These are phyloP conservation scores for Colletotrichum tropicicola DNA, from an alignment of 2,329 filamentous ascomycete species.

Conservation along the genomic window DNA sequence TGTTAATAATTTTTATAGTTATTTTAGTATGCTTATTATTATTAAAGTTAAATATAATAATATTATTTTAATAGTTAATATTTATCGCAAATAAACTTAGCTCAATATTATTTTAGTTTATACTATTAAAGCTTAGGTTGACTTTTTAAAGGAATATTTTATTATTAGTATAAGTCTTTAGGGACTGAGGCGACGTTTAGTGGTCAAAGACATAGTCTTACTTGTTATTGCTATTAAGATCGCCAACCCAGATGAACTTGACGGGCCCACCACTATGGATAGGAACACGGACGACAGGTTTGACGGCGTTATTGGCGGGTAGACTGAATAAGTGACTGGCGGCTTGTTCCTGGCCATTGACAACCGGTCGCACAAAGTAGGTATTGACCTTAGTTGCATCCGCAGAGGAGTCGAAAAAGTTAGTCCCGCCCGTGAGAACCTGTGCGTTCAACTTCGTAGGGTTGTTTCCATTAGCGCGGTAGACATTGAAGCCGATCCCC, in stretches of 20 bases:
- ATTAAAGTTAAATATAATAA: slow-evolving; percentile 36
- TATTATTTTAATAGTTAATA: slow-evolving; percentile 35
- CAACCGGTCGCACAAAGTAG: slow-evolving; percentile 31
- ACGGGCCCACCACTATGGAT: slow-evolving; percentile 30
- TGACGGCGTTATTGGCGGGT: slow-evolving; percentile 13
- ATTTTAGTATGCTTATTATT: slow-evolving; percentile 34
- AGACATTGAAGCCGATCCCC: slow-evolving; percentile 34
- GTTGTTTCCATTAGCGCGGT: slow-evolving; percentile 13
- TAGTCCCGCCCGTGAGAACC: slow-evolving; percentile 31
- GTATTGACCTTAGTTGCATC: slow-evolving; percentile 28
- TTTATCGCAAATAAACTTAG: slow-evolving; percentile 32
- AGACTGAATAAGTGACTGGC: slow-evolving; percentile 29
- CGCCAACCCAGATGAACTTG: slow-evolving; percentile 36
- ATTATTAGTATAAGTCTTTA: slow-evolving; percentile 32
- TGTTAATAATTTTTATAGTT: slow-evolving; percentile 34
- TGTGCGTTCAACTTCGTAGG: slow-evolving; percentile 28
- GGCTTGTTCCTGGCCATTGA: slow-evolving; percentile 29
- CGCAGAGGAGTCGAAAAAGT: slow-evolving; percentile 31
- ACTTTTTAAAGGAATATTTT: slow-evolving; percentile 33
- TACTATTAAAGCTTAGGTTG: slow-evolving; percentile 33
- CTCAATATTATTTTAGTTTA: slow-evolving; percentile 33
- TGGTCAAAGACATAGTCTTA: slow-evolving; percentile 35
- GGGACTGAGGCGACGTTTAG: slow-evolving; percentile 26
- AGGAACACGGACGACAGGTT: slow-evolving; percentile 32
- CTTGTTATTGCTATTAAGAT: slow-evolving; percentile 35